Conservation (phyloP, 2,329 filamentous ascomycete species). For the Phyllosticta citriasiana region DNA sequence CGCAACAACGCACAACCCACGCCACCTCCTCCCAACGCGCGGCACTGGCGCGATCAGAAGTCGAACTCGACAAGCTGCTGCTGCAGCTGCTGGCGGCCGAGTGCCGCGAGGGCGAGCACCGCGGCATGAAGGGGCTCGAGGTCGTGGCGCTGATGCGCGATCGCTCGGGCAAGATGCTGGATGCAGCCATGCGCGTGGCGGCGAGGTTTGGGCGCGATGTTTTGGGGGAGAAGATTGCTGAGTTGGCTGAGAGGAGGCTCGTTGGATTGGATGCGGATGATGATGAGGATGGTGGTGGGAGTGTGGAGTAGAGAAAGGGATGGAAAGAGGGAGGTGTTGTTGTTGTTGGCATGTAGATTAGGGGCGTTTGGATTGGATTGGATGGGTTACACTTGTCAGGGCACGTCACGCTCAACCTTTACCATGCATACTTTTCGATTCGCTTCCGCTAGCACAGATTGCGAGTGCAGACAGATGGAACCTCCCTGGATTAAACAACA, state of each 20-base stretch:
- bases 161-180: constrained; percentile 76
- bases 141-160: constrained; percentile 80
- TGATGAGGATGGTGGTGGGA: constrained; percentile 10
- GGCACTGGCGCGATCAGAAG: constrained; percentile 59
- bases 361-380: too few relatives aligned
- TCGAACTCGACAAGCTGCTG: constrained; percentile 82
- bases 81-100: constrained; percentile 82
- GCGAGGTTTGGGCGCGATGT: constrained; percentile 71
- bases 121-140: constrained; percentile 90
- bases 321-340: neutral
- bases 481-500: neutral
- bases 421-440: neutral
- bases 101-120: constrained; percentile 85
- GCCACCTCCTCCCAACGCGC: constrained; percentile 54
- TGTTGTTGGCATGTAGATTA: neutral
- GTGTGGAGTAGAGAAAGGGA: neutral
- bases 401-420: neutral
- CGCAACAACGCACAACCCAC: constrained; percentile 60
- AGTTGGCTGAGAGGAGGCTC: constrained; percentile 63
- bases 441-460: neutral
- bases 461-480: neutral
- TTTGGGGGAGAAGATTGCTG: constrained; percentile 81
- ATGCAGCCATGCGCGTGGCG: constrained; percentile 83
- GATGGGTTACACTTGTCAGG: too few relatives aligned
- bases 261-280: constrained; percentile 51